Evolutionary conservation across 2,329 filamentous ascomycete genomes (phyloP).

Genomic region (Stagonosporopsis tanaceti): DNA sequence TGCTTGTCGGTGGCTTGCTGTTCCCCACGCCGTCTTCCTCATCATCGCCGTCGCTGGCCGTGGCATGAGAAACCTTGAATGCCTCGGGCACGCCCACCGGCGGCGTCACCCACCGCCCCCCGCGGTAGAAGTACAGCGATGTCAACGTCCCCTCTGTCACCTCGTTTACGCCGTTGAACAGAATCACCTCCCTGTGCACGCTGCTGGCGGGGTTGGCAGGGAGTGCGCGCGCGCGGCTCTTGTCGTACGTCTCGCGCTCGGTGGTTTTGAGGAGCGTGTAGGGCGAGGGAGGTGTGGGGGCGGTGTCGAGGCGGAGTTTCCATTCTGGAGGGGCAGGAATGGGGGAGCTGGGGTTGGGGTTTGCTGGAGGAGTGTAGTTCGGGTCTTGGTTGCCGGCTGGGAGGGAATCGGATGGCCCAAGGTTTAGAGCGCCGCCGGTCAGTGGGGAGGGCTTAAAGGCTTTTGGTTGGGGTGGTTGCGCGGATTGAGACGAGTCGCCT

Average conservation of each 20-base stretch:
- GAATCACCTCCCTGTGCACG: conserved; percentile 71
- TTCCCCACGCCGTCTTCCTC: neutral
- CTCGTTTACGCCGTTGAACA: conserved; percentile 70
- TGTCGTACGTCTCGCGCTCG: conserved; percentile 73
- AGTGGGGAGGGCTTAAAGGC: conserved; percentile 43
- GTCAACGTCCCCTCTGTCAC: conserved; percentile 88
- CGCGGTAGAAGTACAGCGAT: conserved; percentile 81
- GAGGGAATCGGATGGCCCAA: conserved; percentile 41
- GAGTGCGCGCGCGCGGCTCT: conserved; percentile 71
- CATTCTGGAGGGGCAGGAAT: conserved; percentile 48
- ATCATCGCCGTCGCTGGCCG: too few relatives aligned
- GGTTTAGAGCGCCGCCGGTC: conserved; percentile 45
- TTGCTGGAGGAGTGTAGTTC: conserved; percentile 3
- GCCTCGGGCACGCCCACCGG: conserved; percentile 53
- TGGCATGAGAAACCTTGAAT: conserved; percentile 14
- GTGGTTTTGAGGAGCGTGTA: conserved; percentile 91
- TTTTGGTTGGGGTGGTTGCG: conserved; percentile 17
- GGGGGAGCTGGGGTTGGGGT: neutral
- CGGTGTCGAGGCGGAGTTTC: conserved; percentile 62
- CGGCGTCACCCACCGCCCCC: conserved; percentile 81
- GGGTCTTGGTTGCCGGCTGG: conserved; percentile 24
- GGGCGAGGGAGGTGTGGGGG: conserved; percentile 61
- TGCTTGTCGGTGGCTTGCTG: neutral
- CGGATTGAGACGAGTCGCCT: conserved; percentile 3
- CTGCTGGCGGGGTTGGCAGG: conserved; percentile 38